These are phyloP conservation scores for Aeschynomene evenia DNA, from an alignment of 306 rosid species.

Conservation along the genomic window DNA sequence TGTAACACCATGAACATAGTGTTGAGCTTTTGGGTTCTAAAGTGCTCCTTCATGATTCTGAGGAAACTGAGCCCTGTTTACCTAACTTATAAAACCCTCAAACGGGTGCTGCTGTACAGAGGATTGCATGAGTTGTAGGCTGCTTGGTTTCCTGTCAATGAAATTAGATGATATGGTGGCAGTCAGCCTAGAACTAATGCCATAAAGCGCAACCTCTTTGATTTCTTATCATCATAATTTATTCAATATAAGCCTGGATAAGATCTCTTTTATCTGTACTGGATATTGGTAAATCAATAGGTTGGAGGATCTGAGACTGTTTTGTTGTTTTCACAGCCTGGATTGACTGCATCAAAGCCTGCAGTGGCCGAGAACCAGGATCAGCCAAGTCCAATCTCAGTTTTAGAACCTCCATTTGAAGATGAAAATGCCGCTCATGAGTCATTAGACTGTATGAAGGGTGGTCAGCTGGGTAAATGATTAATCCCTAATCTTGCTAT, in stretches of 20 bases:
- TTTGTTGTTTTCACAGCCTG: constrained; percentile 49
- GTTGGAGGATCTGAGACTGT: constrained; percentile 12
- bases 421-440: constrained; percentile 57
- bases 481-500: constrained; percentile 13
- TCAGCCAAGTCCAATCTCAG: constrained; percentile 96
- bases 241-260: constrained; percentile 16
- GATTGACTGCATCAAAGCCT: constrained; percentile 45
- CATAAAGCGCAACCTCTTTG: constrained; percentile 16
- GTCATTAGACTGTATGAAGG: constrained; percentile 47
- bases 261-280: constrained; percentile 4
- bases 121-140: constrained; percentile 10
- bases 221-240: constrained; percentile 3
- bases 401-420: constrained; percentile 75
- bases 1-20: neutral
- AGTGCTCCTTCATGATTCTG: constrained; percentile 5
- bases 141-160: neutral
- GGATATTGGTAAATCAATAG: constrained; percentile 16
- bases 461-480: constrained; percentile 57
- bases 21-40: neutral
- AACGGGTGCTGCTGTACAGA: neutral
- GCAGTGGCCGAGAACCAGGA: constrained; percentile 66
- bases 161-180: constrained; percentile 10
- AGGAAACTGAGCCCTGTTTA: constrained; percentile 15
- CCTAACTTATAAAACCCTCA: neutral
- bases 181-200: neutral